Evolutionary conservation across 75 land plant species (phyloP), one percentile per base, ranked within the genome.

Genomic region (Ceratopteris richardii): DNA sequence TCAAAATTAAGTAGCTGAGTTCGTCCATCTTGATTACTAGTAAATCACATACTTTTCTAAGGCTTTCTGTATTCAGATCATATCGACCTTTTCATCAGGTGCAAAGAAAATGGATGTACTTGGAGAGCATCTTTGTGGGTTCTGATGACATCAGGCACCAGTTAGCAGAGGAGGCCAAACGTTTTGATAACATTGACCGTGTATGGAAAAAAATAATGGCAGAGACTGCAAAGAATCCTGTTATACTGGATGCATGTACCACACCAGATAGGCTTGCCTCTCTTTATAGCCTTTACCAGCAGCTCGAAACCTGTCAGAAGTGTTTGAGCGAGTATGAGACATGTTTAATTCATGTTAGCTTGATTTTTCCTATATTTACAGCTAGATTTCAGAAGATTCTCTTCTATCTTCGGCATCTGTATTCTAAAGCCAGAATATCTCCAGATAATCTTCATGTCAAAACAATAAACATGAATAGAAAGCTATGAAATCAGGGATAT

Each of bases 101-200:
- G 26, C 73, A 70, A 70, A 66, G 73, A 13, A 70, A 70, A 21
- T 70, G 73, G 73, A 70, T 70, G 73, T 70, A 70, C 14, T 53
- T 70, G 43, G 73, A 70, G 31, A 70, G 68, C 27, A 70, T 70
- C 44, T 70, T 70, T 37, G 47, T 63, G 14, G 70, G 70, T 9
- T 64, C 73, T 25, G 73, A 70, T 64, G 73, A 70, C 31, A 70
- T 70, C 16, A 46, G 73, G 21, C 73, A 64, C 46, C 73, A 70
- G 48, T 60, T 70, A 18, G 61, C 73, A 1, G 73, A 70, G 11
- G 73, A 64, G 46, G 61, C 73, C 17, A 64, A 70, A 26, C 67
- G 67, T 2, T 70, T 70, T 63, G 73, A 70, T 31, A 58, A 56
- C 51, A 63, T 70, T 47, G 73, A 70, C 24, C 56, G 65, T 24